Evolutionary conservation across 441 rosid genomes (phyloP).

Genomic region (Pelargonium myrrhifolium): DNA sequence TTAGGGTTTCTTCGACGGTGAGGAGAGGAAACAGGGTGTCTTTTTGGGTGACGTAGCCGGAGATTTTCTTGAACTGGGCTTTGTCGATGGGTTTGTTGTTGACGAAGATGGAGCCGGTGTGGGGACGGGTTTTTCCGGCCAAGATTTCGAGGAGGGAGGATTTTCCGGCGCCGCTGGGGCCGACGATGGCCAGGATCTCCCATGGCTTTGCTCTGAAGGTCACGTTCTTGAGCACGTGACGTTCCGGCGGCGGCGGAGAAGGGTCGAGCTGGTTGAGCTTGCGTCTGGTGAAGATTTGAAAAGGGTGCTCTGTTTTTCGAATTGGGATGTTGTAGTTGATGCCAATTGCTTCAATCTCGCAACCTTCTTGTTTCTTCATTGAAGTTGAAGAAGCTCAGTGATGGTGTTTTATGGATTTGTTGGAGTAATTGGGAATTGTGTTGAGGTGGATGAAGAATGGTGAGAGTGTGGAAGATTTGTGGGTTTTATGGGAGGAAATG

Average conservation of each 20-base stretch:
- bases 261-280: conserved; percentile 8
- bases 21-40: conserved; percentile 83
- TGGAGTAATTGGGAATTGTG: too few relatives aligned
- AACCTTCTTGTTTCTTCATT: conserved; percentile 74
- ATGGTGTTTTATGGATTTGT: too few relatives aligned
- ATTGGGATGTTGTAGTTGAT: conserved; percentile 50
- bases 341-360: conserved; percentile 73
- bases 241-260: background rate
- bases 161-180: conserved; percentile 97
- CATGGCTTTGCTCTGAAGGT: conserved; percentile 75
- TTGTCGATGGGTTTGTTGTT: conserved; percentile 50
- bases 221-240: conserved; percentile 56
- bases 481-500: too few relatives aligned
- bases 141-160: conserved; percentile 76
- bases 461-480: too few relatives aligned
- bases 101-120: conserved; percentile 51
- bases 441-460: too few relatives aligned
- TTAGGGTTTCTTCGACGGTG: conserved; percentile 85
- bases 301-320: conserved; percentile 28
- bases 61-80: conserved; percentile 56
- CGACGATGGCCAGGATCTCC: conserved; percentile 88
- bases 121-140: conserved; percentile 53
- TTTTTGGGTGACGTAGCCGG: conserved; percentile 79
- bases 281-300: conserved; percentile 30
- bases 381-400: conserved; percentile 10